Conservation (phyloP, 192 early-diverging fungal genomes). For the Coemansia erecta region DNA sequence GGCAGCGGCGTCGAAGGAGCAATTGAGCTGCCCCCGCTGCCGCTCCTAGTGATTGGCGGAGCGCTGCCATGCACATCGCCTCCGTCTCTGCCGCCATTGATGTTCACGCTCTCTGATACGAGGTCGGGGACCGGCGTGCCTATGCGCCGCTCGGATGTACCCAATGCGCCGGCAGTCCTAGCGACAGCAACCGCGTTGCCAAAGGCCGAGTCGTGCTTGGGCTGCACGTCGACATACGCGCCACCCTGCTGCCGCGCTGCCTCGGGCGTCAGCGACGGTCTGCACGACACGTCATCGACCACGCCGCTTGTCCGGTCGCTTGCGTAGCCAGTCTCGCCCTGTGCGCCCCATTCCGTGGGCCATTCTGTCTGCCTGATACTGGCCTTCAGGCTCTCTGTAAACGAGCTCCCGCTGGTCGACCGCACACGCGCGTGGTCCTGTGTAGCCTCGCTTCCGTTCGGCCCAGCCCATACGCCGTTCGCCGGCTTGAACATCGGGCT, state of each 20-base stretch:
- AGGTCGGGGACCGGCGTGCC: neutral
- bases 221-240: neutral
- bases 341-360: slow-evolving; percentile 20
- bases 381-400: slow-evolving; percentile 45
- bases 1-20: slow-evolving; percentile 5
- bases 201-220: slow-evolving; percentile 11
- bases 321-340: slow-evolving; percentile 14
- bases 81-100: neutral
- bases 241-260: neutral
- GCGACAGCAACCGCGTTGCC: neutral
- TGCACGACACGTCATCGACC: slow-evolving; percentile 29
- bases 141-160: neutral
- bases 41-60: neutral
- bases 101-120: neutral
- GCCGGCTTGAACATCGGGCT: slow-evolving; percentile 38
- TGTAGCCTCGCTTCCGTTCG: neutral
- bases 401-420: slow-evolving; percentile 34
- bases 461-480: slow-evolving; percentile 4
- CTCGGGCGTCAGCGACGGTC: slow-evolving; percentile 23
- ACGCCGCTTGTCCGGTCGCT: slow-evolving; percentile 35
- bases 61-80: neutral
- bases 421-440: slow-evolving; percentile 9
- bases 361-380: slow-evolving; percentile 32
- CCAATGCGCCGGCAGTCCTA: neutral
- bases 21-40: slow-evolving; percentile 1